Conservation (phyloP, 352 stramenopile genomes). For the Pythium phragmitis region DNA sequence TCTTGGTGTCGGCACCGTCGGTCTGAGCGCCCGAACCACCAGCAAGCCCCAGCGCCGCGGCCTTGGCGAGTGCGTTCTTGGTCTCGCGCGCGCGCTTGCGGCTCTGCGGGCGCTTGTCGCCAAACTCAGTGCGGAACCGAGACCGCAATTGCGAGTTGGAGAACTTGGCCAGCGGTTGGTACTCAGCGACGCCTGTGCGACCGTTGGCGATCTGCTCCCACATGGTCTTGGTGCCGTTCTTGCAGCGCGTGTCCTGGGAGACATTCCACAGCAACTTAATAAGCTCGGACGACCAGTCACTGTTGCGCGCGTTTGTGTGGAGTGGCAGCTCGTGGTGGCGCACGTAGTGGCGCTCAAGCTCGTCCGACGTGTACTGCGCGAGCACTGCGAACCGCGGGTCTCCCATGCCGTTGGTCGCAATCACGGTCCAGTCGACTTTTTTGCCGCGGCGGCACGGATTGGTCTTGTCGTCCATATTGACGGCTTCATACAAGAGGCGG, state of each 20-base stretch:
- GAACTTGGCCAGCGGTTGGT: constrained; percentile 69
- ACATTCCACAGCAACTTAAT: constrained; percentile 67
- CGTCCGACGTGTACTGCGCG: constrained; percentile 58
- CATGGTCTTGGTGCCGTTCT: constrained; percentile 72
- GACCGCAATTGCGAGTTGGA: constrained; percentile 73
- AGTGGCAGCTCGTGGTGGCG: constrained; percentile 61
- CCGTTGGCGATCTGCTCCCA: constrained; percentile 77
- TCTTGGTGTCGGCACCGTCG: background rate
- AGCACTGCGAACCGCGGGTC: constrained; percentile 56
- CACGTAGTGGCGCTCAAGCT: constrained; percentile 71
- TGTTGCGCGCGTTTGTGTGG: constrained; percentile 40
- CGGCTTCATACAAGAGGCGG: constrained; percentile 66
- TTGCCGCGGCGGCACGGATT: constrained; percentile 71
- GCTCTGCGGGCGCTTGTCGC: constrained; percentile 75
- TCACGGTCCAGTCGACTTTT: constrained; percentile 75
- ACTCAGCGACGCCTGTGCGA: constrained; percentile 70
- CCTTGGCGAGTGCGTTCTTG: constrained; percentile 28
- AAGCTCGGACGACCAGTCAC: constrained; percentile 69
- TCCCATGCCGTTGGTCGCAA: constrained; percentile 69
- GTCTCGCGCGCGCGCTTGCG: constrained; percentile 19
- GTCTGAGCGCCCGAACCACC: background rate
- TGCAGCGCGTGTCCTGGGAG: constrained; percentile 69
- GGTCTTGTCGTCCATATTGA: constrained; percentile 61
- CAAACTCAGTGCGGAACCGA: constrained; percentile 74
- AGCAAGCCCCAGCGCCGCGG: constrained; percentile 8